Conservation (phyloP, 2,329 filamentous ascomycete species). For the Hymenoscyphus albidus region DNA sequence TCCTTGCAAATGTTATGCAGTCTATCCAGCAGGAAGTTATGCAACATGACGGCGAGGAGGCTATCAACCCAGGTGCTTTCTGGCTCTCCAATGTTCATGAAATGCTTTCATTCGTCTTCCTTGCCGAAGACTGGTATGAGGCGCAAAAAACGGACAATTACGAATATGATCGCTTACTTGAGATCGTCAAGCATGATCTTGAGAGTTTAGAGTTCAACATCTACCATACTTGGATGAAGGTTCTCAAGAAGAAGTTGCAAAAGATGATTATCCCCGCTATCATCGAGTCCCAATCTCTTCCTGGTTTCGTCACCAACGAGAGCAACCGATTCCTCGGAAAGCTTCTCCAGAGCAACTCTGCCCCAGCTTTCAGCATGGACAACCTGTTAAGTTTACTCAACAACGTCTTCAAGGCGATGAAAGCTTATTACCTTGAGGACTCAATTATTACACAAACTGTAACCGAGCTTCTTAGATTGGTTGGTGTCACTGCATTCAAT, state of each 20-base stretch:
- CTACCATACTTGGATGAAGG: slow-evolving; percentile 99
- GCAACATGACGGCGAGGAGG: slow-evolving; percentile 96
- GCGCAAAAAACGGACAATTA: slow-evolving; percentile 99
- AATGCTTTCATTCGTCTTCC: slow-evolving; percentile 99
- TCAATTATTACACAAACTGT: slow-evolving; percentile 94
- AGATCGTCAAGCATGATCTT: slow-evolving; percentile 98
- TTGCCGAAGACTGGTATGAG: slow-evolving; percentile 99
- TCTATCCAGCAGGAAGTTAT: slow-evolving; percentile 99
- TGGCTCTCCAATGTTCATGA: slow-evolving; percentile 99
- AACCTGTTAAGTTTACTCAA: slow-evolving; percentile 93
- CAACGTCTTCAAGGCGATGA: slow-evolving; percentile 98
- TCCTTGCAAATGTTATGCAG: slow-evolving; percentile 99
- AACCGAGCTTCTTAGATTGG: slow-evolving; percentile 85
- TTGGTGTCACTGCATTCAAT: slow-evolving; percentile 97
- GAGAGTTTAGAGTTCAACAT: slow-evolving; percentile 99
- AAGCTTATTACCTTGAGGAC: slow-evolving; percentile 95
- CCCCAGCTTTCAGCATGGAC: slow-evolving; percentile 98
- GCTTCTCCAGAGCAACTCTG: slow-evolving; percentile 82
- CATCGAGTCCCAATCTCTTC: slow-evolving; percentile 96
- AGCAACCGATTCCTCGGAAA: slow-evolving; percentile 98
- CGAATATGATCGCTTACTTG: slow-evolving; percentile 93
- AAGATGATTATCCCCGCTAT: slow-evolving; percentile 99
- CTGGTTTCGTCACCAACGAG: slow-evolving; percentile 97
- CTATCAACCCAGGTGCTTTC: slow-evolving; percentile 95
- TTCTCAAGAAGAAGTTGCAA: slow-evolving; percentile 96